Evolutionary conservation across 805 yeast species (phyloP).

Genomic region (Yarrowia alimentaria): DNA sequence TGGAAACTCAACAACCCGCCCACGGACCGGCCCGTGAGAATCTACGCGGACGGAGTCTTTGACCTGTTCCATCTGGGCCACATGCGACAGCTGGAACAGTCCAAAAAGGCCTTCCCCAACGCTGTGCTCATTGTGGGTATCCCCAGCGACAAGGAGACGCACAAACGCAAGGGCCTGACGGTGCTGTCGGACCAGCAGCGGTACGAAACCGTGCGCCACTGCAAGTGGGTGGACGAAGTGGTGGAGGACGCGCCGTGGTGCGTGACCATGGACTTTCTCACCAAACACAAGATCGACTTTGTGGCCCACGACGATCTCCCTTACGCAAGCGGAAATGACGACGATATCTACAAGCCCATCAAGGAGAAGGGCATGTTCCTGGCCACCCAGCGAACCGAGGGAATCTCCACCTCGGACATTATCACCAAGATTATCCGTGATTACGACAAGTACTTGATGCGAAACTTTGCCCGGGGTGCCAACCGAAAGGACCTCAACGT

Average conservation of each 20-base stretch:
- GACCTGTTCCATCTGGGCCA: constrained; percentile 96
- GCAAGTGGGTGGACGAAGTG: constrained; percentile 98
- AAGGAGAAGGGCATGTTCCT: constrained; percentile 87
- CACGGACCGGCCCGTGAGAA: constrained; percentile 75
- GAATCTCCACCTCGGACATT: constrained; percentile 92
- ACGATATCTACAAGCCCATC: constrained; percentile 90
- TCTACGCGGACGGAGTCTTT: constrained; percentile 98
- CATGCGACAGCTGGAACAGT: constrained; percentile 96
- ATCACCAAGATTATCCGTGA: constrained; percentile 93
- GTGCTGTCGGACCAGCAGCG: constrained; percentile 86
- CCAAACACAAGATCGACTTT: constrained; percentile 80
- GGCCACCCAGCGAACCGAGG: constrained; percentile 95
- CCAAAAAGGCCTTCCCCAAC: constrained; percentile 85
- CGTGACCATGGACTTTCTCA: constrained; percentile 77
- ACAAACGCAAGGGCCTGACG: constrained; percentile 87
- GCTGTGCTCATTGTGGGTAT: constrained; percentile 86
- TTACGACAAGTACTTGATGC: constrained; percentile 93
- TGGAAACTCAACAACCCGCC: constrained; percentile 81
- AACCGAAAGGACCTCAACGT: constrained; percentile 94
- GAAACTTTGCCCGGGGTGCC: constrained; percentile 97
- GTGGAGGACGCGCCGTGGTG: constrained; percentile 95
- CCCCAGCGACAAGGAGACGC: constrained; percentile 88
- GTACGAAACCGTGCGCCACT: constrained; percentile 85
- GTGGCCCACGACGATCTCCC: constrained; percentile 98
- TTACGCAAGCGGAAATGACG: constrained; percentile 82